Percentiles rank a stretch among this genome's conserved stretches.
Evolutionary conservation across 148 eudicot genomes (phyloP).

Genomic region (Fagopyrum esculentum): DNA sequence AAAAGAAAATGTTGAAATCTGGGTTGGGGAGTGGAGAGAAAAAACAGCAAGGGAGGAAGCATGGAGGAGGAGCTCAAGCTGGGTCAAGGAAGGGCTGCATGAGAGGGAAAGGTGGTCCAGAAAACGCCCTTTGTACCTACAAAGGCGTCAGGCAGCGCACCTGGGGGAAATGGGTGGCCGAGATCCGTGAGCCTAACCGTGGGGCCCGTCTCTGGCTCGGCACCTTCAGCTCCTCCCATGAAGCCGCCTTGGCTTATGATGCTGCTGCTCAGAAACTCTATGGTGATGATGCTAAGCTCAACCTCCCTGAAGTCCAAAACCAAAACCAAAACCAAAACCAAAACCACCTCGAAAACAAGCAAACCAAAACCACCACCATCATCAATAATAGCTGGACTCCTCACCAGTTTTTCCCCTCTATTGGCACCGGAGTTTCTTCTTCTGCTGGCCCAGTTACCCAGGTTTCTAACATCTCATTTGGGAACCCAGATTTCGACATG

Average conservation of each 20-base stretch:
- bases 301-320: constrained; percentile 30
- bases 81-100: constrained; percentile 85
- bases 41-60: constrained; percentile 24
- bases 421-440: neutral
- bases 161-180: constrained; percentile 99
- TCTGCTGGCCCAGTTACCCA: neutral
- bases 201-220: constrained; percentile 96
- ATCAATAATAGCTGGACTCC: neutral
- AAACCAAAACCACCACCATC: neutral
- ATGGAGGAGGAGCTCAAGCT: constrained; percentile 20
- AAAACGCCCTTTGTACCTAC: constrained; percentile 74
- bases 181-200: constrained; percentile 90
- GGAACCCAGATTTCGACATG: neutral
- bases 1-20: neutral
- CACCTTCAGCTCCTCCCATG: constrained; percentile 61
- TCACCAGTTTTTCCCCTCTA: constrained; percentile 7
- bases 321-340: neutral
- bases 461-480: neutral
- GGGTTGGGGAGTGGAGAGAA: constrained; percentile 17
- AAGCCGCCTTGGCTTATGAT: constrained; percentile 86
- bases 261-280: constrained; percentile 70
- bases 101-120: constrained; percentile 97
- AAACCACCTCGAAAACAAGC: neutral
- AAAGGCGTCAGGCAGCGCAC: constrained; percentile 96
- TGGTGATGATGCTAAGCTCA: constrained; percentile 72